Base-by-base conservation (phyloP, 2,329 filamentous ascomycete genomes). In the Arthroderma sp. region DNA sequence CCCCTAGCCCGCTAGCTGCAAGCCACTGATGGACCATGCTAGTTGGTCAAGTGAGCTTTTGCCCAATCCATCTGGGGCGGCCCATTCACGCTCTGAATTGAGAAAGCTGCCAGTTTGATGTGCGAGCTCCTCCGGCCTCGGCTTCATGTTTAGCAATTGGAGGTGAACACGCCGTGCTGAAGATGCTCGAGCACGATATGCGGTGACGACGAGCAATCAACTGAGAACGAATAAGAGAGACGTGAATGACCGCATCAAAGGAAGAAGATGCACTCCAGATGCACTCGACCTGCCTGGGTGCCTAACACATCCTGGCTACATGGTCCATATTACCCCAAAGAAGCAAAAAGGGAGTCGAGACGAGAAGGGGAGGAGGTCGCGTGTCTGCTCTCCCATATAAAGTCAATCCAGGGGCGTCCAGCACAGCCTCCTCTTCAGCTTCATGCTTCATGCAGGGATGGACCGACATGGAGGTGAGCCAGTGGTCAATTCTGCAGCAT, bases 391-490 rank as follows among this genome's bases (percentile, higher is more conserved):
- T 51, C 47, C n/a, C 23, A 11, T 15, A 51, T 51, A 51, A 51
- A 51, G 47, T 51, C 41, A 47, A 47, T 47, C 19, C 41, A 47
- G 41, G 21, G 19, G 21, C 13, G 2, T 31, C 47, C 13, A 17
- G 25, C 47, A 51, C 47, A 35, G 47, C 47, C 47, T 51, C 25
- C n/a, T 35, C 47, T 51, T 43, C 17, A 43, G 39, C 39, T 43
- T 51, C 47, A 33, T 51, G 47, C 25, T 35, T 49, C 25, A 51
- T 33, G 47, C 47, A 51, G 47, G 47, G 47, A 51, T 51, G n/a
- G 23, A 19, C 19, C 23, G 25, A 44, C 21, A 47, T 28, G 41
- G 21, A 25, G 21, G 21, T 19, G 41, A 25, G 13, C 23, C 4
- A 47, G 19, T 47, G 41, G 19, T 25, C 21, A 2, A 25, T 25